Evolutionary conservation across 1,139 yeast species (phyloP), one percentile per base, ranked within the genome.

Genomic region (Kodamaea sp.): DNA sequence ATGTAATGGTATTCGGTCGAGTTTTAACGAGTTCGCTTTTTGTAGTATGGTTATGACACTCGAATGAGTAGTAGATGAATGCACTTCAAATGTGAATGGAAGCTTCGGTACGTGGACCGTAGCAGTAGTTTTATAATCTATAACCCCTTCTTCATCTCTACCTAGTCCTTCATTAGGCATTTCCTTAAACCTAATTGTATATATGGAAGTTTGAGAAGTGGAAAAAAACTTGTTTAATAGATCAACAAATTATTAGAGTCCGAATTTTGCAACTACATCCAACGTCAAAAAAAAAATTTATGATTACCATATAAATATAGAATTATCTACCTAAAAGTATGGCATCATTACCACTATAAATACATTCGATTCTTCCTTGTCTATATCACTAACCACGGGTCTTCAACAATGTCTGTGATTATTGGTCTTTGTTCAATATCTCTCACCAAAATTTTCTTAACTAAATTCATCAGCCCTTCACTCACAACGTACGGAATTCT

Each of bases 341-440:
- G n/a, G n/a, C n/a, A n/a, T n/a, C n/a, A n/a, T 26, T 28, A 22
- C 28, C 23, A 31, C 15, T 27, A 31, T 24, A 24, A 15, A 15
- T 41, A 37, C 11, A 38, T 32, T 4, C 38, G n/a, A 9, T 30
- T 25, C n/a, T n/a, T n/a, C n/a, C n/a, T 5, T 22, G 8, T 10
- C 26, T 12, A 33, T 10, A 11, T 32, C 23, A 38, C 41, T 27
- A 88, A 60, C 97, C 97, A 89, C 15, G 63, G 67, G 54, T 87
- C 87, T 30, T 75, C 73, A 33, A 74, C 66, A 7, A 89, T 80
- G 31, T 82, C 85, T 15, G 79, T 73, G 60, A 88, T 83, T 0
- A 84, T 75, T 1, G 96, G 95, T 48, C 97, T 71, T 39, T 70
- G 57, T 4, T 65, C 65, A 26, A 84, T 67, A 41, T 83, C 84